Evolutionary conservation across 2,329 filamentous ascomycete species (phyloP).

Genomic region (Cercospora sesami): DNA sequence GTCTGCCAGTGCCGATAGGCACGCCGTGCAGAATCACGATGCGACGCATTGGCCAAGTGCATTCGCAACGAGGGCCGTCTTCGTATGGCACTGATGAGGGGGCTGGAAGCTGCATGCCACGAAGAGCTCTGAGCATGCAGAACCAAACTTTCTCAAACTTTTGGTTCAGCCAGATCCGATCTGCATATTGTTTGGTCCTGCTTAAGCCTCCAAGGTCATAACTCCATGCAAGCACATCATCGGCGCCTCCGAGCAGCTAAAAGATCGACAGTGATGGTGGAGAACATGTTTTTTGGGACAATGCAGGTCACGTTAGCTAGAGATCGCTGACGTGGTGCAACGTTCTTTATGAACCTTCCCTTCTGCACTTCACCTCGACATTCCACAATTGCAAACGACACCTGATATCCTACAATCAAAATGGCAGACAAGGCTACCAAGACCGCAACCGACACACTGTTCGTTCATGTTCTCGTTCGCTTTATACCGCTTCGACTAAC

Average conservation of each 20-base stretch:
- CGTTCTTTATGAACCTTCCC: neutral
- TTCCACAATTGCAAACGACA: neutral
- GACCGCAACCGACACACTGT: constrained; percentile 12
- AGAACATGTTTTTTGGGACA: neutral
- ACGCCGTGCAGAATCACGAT: neutral
- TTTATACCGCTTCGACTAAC: neutral
- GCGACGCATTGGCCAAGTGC: neutral
- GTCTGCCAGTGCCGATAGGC: neutral
- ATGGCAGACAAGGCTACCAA: constrained; percentile 17
- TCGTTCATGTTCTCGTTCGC: neutral
- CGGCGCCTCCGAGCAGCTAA: neutral
- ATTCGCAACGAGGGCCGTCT: neutral
- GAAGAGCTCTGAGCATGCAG: neutral
- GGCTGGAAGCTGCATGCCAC: neutral
- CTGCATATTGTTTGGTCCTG: neutral
- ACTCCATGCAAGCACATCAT: neutral
- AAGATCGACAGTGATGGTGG: neutral
- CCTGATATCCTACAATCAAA: neutral
- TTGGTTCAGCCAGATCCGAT: neutral
- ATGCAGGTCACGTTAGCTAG: neutral
- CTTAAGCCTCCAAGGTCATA: neutral
- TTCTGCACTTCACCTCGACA: neutral
- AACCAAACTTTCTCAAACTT: neutral
- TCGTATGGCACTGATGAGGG: neutral
- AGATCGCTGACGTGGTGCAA: neutral